Percentiles rank a stretch among this genome's conserved stretches.
phyloP scores from a whole-genome alignment of 305 asterid species.

The Fraxinus latifolia region DNA sequence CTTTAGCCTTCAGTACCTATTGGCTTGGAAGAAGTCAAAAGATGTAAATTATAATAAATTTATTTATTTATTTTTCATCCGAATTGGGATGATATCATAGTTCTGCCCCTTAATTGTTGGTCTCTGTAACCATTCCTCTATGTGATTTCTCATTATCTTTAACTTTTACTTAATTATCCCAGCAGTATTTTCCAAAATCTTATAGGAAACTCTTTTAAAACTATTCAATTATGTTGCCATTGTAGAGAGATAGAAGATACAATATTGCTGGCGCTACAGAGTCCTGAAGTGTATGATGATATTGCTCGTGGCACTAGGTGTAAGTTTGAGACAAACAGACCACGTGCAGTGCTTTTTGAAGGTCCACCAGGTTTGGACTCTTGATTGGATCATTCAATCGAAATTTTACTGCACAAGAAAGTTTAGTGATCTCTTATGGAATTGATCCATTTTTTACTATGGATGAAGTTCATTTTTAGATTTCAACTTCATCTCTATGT shows the following conservation, averaged over 20 bases:
- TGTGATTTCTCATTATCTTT: slow-evolving; percentile 13
- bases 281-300: slow-evolving; percentile 91
- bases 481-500: neutral
- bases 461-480: neutral
- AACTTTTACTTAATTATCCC: slow-evolving; percentile 14
- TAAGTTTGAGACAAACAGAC: slow-evolving; percentile 92
- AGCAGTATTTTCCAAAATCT: neutral
- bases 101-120: neutral
- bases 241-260: slow-evolving; percentile 91
- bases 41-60: neutral
- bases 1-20: slow-evolving; percentile 4
- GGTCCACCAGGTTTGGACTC: slow-evolving; percentile 91
- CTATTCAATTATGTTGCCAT: slow-evolving; percentile 9
- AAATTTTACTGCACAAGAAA: neutral
- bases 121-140: slow-evolving; percentile 8
- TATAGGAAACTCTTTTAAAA: neutral
- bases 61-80: neutral
- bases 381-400: slow-evolving; percentile 21
- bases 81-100: neutral
- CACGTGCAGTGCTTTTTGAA: slow-evolving; percentile 93
- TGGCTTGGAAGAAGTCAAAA: neutral
- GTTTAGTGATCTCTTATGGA: neutral
- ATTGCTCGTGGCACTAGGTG: slow-evolving; percentile 92
- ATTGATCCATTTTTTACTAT: neutral
- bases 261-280: slow-evolving; percentile 73